Percentiles rank a stretch among this genome's conserved stretches.
These are phyloP conservation scores for Dentipellis sp. DNA, from an alignment of 768 basidiomycete species.

Conservation along the genomic window DNA sequence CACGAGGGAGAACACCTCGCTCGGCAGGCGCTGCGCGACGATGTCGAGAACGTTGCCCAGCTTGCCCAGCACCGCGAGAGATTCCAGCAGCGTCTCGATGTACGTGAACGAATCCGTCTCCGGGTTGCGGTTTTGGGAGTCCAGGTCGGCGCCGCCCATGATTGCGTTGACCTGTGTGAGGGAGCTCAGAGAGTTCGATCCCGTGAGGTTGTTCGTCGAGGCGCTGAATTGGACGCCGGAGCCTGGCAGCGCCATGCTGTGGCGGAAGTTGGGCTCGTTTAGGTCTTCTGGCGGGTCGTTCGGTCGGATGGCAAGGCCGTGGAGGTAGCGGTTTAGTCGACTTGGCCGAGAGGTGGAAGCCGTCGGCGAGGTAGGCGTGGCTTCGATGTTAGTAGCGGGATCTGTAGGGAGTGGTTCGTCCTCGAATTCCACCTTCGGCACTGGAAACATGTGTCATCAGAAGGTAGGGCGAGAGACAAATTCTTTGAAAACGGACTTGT, in stretches of 20 bases:
- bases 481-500: slow-evolving; percentile 41
- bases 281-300: slow-evolving; percentile 73
- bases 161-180: not conserved
- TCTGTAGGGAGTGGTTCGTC: slow-evolving; percentile 23
- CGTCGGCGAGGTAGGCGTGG: slow-evolving; percentile 21
- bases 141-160: not conserved
- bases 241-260: slow-evolving; percentile 14
- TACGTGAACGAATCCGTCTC: slow-evolving; percentile 92
- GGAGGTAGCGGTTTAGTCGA: slow-evolving; percentile 54
- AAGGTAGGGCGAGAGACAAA: not conserved
- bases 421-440: slow-evolving; percentile 60
- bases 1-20: slow-evolving; percentile 78
- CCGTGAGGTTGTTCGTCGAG: slow-evolving; percentile 9
- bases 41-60: slow-evolving; percentile 78
- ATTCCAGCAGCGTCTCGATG: slow-evolving; percentile 87
- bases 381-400: slow-evolving; percentile 14
- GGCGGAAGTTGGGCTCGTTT: slow-evolving; percentile 29
- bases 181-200: not conserved
- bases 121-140: slow-evolving; percentile 43
- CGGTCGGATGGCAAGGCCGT: slow-evolving; percentile 55
- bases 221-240: slow-evolving; percentile 8
- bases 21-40: slow-evolving; percentile 71
- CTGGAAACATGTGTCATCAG: slow-evolving; percentile 27
- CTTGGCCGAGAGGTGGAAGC: slow-evolving; percentile 34
- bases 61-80: slow-evolving; percentile 85